Evolutionary conservation across 805 yeast species (phyloP), one percentile per base, ranked within the genome.

Genomic region (Starmera pachycereana): DNA sequence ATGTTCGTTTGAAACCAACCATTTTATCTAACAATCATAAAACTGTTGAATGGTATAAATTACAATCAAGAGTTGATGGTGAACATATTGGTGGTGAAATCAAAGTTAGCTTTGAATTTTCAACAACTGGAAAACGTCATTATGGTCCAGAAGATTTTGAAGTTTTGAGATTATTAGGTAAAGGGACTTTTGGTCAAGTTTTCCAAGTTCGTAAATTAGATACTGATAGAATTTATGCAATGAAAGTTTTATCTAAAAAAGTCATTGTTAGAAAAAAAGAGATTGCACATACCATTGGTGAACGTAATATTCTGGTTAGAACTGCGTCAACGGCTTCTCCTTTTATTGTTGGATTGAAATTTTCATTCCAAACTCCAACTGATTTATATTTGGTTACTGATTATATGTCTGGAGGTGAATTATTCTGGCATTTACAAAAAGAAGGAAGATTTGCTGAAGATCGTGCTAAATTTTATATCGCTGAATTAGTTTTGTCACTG

Each of bases 171-270:
- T 68, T 90, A 39, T 68, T 90, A 45, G 98, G 98, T 45, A 88
- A 87, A 58, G 98, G 98, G 40, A 92, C 97, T 1, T 90, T 90
- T 68, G 98, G 98, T 29, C 96, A 87, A 65, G 98, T 90, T 31
- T 92, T 82, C 63, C 98, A 92, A 66, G 98, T 92, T 35, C 78
- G 82, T 47, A 92, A 90, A 71, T 73, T 72, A 50, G 97, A 92
- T 58, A 87, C 95, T 8, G 75, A 76, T 43, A 76, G 97, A 52
- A 82, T 92, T 43, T 92, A 92, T 59, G 98, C 98, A 33, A 92
- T 92, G 98, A 92, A 92, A 64, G 95, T 90, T 27, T 73, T 92
- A 40, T 83, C 95, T 22, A 92, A 92, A 61, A 89, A 89, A 59
- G 90, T 88, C 35, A 92, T 92, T 60, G 96, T 92, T 38, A 88